Evolutionary conservation across 495 filamentous ascomycete species (phyloP), one percentile per base, ranked within the genome.

Genomic region (Penicillium desertorum): DNA sequence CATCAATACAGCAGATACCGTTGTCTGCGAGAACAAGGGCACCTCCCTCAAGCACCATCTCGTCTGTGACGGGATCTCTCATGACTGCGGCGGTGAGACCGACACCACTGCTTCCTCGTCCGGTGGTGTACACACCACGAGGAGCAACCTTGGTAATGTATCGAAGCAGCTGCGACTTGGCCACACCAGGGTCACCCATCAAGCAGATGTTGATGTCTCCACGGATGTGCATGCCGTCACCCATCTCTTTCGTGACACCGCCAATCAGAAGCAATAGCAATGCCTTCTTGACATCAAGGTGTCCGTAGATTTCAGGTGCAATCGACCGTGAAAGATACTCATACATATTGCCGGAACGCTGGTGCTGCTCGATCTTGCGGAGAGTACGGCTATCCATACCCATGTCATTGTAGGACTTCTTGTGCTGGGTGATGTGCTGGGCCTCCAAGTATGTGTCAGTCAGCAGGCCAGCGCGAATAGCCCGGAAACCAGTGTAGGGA

Each of bases 131-230:
- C 30, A 98, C 92, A 61, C 94, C 94, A 45, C 94, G 89, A 23
- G 94, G 94, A 5, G 94, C 94, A 39, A 98, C 94, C 74, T 98
- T 98, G 53, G 92, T 90, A 69, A 98, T 98, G 71, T 98, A 98
- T 74, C 96, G 96, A 54, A 98, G 79, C 58, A 98, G 74, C 76
- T 98, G 94, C 32, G 94, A 98, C 76, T 98, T 98, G 73, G 94
- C 94, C 59, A 98, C 95, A 88, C 94, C 94, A 66, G 94, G 94
- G 68, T 98, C 94, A 79, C 94, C 94, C 94, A 98, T 98, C 58
- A 98, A 79, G 74, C 94, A 98, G 66, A 98, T 85, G 73, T 98
- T 98, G 78, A 98, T 95, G 64, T 98, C 94, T 61, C 94, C 95
- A 78, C 94, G 89, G 74, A 98, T 98, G 56, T 87, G 82, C 95